A percentile compares a stretch with the other conserved stretches of the same genome.
Conservation (phyloP, 352 stramenopile genomes). For the Phytophthora cajani region DNA sequence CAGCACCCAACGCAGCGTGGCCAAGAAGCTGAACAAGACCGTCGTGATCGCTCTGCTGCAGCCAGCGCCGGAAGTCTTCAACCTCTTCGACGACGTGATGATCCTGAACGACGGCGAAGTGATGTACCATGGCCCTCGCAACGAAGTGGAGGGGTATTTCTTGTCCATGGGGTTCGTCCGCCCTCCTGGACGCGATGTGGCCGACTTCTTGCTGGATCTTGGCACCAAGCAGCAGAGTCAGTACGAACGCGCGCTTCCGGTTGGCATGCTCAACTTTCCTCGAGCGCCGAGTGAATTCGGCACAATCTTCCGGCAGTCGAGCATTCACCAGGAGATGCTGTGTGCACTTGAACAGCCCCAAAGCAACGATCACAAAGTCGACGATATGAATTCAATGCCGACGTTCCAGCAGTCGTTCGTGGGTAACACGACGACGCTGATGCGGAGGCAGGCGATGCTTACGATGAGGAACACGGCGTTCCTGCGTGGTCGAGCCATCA, state of each 20-base stretch:
- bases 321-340: conserved; percentile 25
- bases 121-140: conserved; percentile 51
- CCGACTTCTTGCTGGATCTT: conserved; percentile 52
- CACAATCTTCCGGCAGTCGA: conserved; percentile 34
- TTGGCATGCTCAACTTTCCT: conserved; percentile 15
- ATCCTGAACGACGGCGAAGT: conserved; percentile 6
- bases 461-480: conserved; percentile 48
- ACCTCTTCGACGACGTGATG: too few species aligned
- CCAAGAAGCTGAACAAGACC: conserved; percentile 47
- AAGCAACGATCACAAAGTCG: conserved; percentile 12
- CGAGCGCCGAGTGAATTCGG: conserved; percentile 31
- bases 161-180: conserved; percentile 61
- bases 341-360: conserved; percentile 28
- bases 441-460: conserved; percentile 58
- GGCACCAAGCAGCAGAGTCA: conserved; percentile 43
- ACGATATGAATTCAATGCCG: conserved; percentile 33
- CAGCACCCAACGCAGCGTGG: conserved; percentile 43
- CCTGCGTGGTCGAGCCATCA: conserved; percentile 35
- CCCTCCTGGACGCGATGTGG: conserved; percentile 42
- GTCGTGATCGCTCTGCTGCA: conserved; percentile 23
- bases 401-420: conserved; percentile 47
- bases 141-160: conserved; percentile 76
- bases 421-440: conserved; percentile 29
- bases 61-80: not conserved
- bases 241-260: conserved; percentile 27